Evolutionary conservation across 2,329 filamentous ascomycete species (phyloP).

Genomic region (Zasmidium angulare): DNA sequence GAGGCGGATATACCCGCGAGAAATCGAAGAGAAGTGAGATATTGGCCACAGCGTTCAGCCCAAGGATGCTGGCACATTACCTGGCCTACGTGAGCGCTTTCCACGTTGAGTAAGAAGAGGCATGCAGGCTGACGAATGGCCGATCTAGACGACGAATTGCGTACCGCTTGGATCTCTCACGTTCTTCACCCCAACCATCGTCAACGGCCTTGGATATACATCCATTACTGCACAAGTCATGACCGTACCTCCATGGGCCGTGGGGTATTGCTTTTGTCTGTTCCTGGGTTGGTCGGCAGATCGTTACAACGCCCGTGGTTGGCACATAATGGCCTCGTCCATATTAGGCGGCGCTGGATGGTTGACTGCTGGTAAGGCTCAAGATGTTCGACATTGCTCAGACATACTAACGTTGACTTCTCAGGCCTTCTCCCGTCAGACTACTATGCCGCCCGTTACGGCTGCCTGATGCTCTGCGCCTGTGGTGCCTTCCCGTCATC

Average conservation of each 20-base stretch:
- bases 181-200: slow-evolving; percentile 56
- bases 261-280: slow-evolving; percentile 34
- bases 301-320: slow-evolving; percentile 25
- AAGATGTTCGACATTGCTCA: too few species aligned
- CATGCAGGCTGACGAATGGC: not conserved
- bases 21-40: slow-evolving; percentile 39
- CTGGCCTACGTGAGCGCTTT: slow-evolving; percentile 30
- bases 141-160: slow-evolving; percentile 27
- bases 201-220: slow-evolving; percentile 51
- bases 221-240: slow-evolving; percentile 44
- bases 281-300: slow-evolving; percentile 30
- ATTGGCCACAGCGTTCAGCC: slow-evolving; percentile 38
- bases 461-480: slow-evolving; percentile 40
- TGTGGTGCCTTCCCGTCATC: slow-evolving; percentile 40
- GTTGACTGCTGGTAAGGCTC: slow-evolving; percentile 24
- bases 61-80: slow-evolving; percentile 42
- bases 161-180: slow-evolving; percentile 37
- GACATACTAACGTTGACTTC: too few species aligned
- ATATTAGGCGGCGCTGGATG: slow-evolving; percentile 26
- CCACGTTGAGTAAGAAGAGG: too few species aligned
- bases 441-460: slow-evolving; percentile 34
- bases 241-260: slow-evolving; percentile 37
- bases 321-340: slow-evolving; percentile 25
- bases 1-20: slow-evolving; percentile 40
- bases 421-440: slow-evolving; percentile 21